Conservation (phyloP, 192 early-diverging fungal genomes). For the Coemansia sp. region DNA sequence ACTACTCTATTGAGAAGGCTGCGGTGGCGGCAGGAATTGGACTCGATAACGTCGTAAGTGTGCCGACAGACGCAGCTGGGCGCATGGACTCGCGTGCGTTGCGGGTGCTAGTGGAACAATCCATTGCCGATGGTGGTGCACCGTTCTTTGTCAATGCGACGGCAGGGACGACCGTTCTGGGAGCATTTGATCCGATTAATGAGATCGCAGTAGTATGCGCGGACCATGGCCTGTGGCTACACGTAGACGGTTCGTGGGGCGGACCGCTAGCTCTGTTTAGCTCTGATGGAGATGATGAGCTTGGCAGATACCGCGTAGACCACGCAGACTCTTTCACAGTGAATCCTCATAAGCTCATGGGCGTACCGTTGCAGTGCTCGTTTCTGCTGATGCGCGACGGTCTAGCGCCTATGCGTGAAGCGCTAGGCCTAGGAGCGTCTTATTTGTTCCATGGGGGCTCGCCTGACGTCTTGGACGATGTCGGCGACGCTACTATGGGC, state of each 20-base stretch:
- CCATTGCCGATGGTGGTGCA: constrained; percentile 49
- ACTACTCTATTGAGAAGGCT: constrained; percentile 77
- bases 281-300: constrained; percentile 40
- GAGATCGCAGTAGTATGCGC: constrained; percentile 61
- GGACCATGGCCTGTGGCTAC: constrained; percentile 69
- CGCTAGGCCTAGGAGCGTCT: constrained; percentile 65
- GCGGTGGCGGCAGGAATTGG: constrained; percentile 74
- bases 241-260: constrained; percentile 82
- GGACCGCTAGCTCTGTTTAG: constrained; percentile 66
- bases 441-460: constrained; percentile 65
- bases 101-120: constrained; percentile 53
- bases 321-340: constrained; percentile 65
- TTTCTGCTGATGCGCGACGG: constrained; percentile 64
- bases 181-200: constrained; percentile 74
- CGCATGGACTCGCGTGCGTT: constrained; percentile 62
- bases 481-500: constrained; percentile 77
- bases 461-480: constrained; percentile 55
- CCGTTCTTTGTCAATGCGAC: constrained; percentile 86
- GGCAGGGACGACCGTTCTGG: constrained; percentile 81
- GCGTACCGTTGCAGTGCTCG: constrained; percentile 78
- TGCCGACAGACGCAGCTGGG: constrained; percentile 64
- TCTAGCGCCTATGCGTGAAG: constrained; percentile 56
- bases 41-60: constrained; percentile 63
- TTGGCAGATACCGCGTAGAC: constrained; percentile 32
- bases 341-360: constrained; percentile 84